Conservation (phyloP, 139 green algal genomes). For the Picochlorum sp. region DNA sequence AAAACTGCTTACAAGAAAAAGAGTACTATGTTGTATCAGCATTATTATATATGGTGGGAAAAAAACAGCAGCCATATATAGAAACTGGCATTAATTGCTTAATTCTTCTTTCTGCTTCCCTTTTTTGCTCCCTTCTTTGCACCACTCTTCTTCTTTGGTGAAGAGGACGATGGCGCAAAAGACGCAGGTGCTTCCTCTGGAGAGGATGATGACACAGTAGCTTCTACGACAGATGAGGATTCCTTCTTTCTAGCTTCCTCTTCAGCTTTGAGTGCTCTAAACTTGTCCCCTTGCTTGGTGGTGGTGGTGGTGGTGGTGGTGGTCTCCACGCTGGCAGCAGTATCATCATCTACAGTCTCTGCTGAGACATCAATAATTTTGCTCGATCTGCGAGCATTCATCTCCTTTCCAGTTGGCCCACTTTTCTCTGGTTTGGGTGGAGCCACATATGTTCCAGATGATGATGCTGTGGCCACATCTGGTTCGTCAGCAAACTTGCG, state of each 20-base stretch:
- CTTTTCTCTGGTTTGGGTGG: conserved; percentile 34
- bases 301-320: not conserved
- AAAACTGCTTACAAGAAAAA: too few relatives aligned
- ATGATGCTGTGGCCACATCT: not conserved
- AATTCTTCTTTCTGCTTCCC: conserved; percentile 13
- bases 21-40: too few relatives aligned
- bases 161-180: too few relatives aligned
- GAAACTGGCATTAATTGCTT: not conserved
- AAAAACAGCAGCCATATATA: not conserved
- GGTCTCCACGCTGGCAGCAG: not conserved
- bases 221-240: not conserved
- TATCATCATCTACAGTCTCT: conserved; percentile 4
- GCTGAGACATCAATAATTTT: conserved; percentile 26
- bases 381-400: conserved; percentile 34
- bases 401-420: conserved; percentile 28
- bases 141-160: not conserved
- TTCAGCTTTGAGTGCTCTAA: conserved; percentile 59
- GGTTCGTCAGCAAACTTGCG: conserved; percentile 8
- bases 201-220: not conserved
- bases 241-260: conserved; percentile 65
- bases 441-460: conserved; percentile 25
- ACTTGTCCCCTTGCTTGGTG: conserved; percentile 42
- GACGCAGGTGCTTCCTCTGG: not conserved
- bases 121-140: conserved; percentile 19
- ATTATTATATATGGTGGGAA: not conserved